A percentile compares a stretch with the other conserved stretches of the same genome.
phyloP scores from a whole-genome alignment of 23 red algal species.

The Gracilaria gracilis region DNA sequence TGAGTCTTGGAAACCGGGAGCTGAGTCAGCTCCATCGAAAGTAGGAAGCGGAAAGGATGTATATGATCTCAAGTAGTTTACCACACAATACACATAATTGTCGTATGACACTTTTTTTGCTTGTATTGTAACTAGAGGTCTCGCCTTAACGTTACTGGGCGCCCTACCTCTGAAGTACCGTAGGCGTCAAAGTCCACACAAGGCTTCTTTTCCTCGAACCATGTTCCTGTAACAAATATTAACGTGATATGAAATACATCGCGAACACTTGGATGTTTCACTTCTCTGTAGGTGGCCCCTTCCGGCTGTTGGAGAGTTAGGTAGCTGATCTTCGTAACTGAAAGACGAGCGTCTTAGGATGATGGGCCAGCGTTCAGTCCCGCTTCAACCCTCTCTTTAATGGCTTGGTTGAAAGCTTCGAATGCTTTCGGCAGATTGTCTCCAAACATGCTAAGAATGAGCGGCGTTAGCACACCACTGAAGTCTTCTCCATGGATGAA shows the following conservation, averaged over 20 bases:
- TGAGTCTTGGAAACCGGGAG: slow-evolving; percentile 52
- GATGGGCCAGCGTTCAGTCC: neutral
- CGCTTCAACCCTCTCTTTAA: slow-evolving; percentile 29
- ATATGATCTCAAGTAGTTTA: slow-evolving; percentile 62
- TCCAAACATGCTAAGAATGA: neutral
- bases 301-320: neutral
- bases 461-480: slow-evolving; percentile 1
- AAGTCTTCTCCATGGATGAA: slow-evolving; percentile 54
- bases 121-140: no score
- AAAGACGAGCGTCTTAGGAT: neutral
- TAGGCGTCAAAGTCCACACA: no score
- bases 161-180: no score
- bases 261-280: no score
- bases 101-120: neutral
- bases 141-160: no score
- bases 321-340: neutral
- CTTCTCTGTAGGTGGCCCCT: no score
- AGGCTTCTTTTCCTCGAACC: no score
- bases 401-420: slow-evolving; percentile 28
- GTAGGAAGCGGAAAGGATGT: slow-evolving; percentile 27
- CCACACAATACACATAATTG: neutral
- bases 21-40: neutral
- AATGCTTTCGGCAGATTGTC: slow-evolving; percentile 40
- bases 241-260: no score
- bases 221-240: no score